Evolutionary conservation across 179 eudicot genomes (phyloP).

Genomic region (Vitellaria paradoxa): DNA sequence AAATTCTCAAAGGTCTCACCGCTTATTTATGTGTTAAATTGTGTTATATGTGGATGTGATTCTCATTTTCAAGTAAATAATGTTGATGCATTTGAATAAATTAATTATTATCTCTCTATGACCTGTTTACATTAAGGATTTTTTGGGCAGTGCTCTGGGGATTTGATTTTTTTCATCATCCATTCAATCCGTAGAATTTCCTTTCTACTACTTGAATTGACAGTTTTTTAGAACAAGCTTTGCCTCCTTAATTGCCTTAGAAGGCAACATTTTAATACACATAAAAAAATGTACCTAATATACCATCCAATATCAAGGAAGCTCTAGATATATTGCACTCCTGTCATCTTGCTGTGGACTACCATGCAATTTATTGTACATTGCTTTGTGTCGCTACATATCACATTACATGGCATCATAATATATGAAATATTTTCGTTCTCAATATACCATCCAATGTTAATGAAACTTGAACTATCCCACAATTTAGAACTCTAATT

Average conservation of each 20-base stretch:
- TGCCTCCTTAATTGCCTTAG: background rate
- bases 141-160: background rate
- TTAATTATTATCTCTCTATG: background rate
- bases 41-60: background rate
- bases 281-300: background rate
- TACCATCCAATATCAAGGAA: background rate
- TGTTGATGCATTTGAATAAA: background rate
- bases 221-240: background rate
- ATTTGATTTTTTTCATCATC: background rate
- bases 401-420: too few relatives aligned
- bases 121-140: background rate
- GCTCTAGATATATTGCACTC: background rate
- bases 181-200: background rate
- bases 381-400: too few relatives aligned
- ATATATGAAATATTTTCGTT: too few relatives aligned
- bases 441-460: too few relatives aligned
- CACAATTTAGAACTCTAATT: background rate
- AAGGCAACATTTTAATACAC: background rate
- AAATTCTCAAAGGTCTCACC: constrained; percentile 1
- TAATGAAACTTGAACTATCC: background rate
- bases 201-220: background rate
- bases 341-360: background rate
- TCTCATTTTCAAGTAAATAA: background rate
- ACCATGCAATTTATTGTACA: too few relatives aligned
- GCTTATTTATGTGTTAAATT: background rate